These are phyloP conservation scores for Penicillium desertorum DNA, from an alignment of 495 filamentous ascomycete species.

Conservation along the genomic window DNA sequence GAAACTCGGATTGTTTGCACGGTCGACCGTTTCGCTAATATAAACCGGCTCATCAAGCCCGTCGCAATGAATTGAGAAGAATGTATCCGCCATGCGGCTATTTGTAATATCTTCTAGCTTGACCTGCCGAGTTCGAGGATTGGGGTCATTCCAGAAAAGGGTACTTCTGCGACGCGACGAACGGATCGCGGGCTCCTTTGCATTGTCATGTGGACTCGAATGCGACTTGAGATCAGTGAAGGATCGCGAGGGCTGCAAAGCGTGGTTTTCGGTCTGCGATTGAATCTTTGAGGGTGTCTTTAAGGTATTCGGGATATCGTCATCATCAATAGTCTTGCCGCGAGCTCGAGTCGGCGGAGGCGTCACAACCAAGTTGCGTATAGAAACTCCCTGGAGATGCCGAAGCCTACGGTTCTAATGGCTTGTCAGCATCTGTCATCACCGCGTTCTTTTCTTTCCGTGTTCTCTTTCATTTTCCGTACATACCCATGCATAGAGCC, in stretches of 20 bases:
- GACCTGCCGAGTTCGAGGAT: slow-evolving; percentile 67
- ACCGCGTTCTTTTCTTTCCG: not conserved
- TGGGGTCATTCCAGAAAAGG: slow-evolving; percentile 64
- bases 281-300: slow-evolving; percentile 69
- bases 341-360: slow-evolving; percentile 50
- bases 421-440: slow-evolving; percentile 14
- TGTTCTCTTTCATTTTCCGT: slow-evolving; percentile 7
- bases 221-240: slow-evolving; percentile 62
- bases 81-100: slow-evolving; percentile 77
- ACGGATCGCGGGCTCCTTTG: slow-evolving; percentile 26
- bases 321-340: slow-evolving; percentile 81
- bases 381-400: slow-evolving; percentile 80
- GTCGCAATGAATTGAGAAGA: slow-evolving; percentile 80
- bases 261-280: slow-evolving; percentile 53
- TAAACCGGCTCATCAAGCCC: slow-evolving; percentile 73
- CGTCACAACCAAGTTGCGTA: slow-evolving; percentile 77
- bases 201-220: slow-evolving; percentile 27
- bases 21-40: slow-evolving; percentile 78
- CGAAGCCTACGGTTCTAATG: slow-evolving; percentile 80
- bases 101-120: slow-evolving; percentile 71
- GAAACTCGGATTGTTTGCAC: slow-evolving; percentile 88
- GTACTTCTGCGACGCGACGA: slow-evolving; percentile 65
- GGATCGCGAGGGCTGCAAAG: slow-evolving; percentile 69
- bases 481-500: slow-evolving; percentile 30
- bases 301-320: slow-evolving; percentile 66